Percentiles rank a stretch among this genome's conserved stretches.
phyloP scores from a whole-genome alignment of 176 grass and related monocot species.

The Puya raimondii region DNA sequence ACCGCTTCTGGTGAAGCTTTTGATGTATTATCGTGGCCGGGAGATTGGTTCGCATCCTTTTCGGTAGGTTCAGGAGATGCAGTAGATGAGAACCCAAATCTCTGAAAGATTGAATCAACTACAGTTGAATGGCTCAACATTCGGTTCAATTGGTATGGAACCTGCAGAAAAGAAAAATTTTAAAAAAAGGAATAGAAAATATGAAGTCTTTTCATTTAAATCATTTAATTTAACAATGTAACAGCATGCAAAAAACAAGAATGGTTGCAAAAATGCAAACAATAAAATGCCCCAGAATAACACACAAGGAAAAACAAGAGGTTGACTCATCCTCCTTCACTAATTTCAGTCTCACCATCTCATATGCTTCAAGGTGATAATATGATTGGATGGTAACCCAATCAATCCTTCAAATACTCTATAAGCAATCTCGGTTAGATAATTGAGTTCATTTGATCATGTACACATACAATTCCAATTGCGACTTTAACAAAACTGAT shows the following conservation, averaged over 20 bases:
- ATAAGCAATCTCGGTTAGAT: too few relatives aligned
- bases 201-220: background rate
- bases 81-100: slow-evolving; percentile 49
- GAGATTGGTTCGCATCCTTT: slow-evolving; percentile 24
- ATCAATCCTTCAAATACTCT: too few relatives aligned
- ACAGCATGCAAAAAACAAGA: background rate
- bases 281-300: background rate
- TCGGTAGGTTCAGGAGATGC: slow-evolving; percentile 22
- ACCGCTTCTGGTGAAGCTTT: background rate
- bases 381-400: too few relatives aligned
- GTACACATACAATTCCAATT: too few relatives aligned
- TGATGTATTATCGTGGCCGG: slow-evolving; percentile 18
- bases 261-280: background rate
- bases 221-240: slow-evolving; percentile 1
- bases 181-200: background rate
- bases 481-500: too few relatives aligned
- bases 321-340: too few relatives aligned
- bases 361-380: too few relatives aligned
- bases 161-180: slow-evolving; percentile 19
- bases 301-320: too few relatives aligned
- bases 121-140: slow-evolving; percentile 30
- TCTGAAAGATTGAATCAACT: slow-evolving; percentile 30
- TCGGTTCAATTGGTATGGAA: slow-evolving; percentile 13
- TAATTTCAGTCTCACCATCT: too few relatives aligned
- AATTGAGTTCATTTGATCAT: too few relatives aligned